Percentiles rank a stretch among this genome's conserved stretches.
Evolutionary conservation across 768 basidiomycete species (phyloP).

Genomic region (Psilocybe azurescens): DNA sequence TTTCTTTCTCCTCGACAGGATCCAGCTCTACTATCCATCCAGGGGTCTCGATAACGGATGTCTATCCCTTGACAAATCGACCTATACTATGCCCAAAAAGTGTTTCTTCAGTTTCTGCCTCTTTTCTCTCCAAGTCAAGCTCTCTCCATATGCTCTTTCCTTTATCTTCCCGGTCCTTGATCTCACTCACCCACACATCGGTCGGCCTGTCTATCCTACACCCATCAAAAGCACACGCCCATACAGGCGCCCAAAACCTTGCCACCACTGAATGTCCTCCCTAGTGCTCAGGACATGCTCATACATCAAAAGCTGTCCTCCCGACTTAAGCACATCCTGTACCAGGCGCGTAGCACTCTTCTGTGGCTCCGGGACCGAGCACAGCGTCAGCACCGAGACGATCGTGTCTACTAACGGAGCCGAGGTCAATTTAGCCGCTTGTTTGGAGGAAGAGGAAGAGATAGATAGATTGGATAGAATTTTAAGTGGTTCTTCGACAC

Average conservation of each 20-base stretch:
- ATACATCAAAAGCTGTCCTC: conserved; percentile 68
- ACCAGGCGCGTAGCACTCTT: conserved; percentile 50
- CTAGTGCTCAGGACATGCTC: conserved; percentile 70
- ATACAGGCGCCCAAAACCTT: conserved; percentile 76
- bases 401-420: conserved; percentile 58
- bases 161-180: conserved; percentile 30
- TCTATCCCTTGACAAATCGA: conserved; percentile 51
- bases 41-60: too few species aligned
- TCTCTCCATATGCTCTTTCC: conserved; percentile 52
- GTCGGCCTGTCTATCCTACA: conserved; percentile 67
- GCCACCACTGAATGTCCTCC: conserved; percentile 71
- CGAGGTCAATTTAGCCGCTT: conserved; percentile 1
- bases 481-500: conserved; percentile 59
- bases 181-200: conserved; percentile 48
- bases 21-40: too few species aligned
- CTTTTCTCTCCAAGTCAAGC: conserved; percentile 49
- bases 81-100: conserved; percentile 68
- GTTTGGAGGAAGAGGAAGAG: conserved; percentile 24
- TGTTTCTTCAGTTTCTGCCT: conserved; percentile 58
- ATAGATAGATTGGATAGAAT: conserved; percentile 46
- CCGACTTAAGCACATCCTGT: conserved; percentile 60
- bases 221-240: conserved; percentile 64
- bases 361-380: conserved; percentile 64
- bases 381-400: conserved; percentile 68
- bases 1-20: too few species aligned